Conservation (phyloP, 805 yeast genomes). For the Candida maltosa region DNA sequence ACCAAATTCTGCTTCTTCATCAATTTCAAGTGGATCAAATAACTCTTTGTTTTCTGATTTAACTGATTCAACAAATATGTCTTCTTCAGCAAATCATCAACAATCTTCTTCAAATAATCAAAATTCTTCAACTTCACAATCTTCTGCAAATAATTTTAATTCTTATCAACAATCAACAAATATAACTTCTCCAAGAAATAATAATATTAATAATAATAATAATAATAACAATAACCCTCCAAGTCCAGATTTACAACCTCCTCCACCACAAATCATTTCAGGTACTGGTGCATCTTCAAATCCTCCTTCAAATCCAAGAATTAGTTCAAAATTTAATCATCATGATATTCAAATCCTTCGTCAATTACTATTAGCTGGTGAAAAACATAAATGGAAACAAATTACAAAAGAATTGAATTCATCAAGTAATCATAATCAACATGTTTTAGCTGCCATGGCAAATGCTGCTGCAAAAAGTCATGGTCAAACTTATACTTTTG, state of each 20-base stretch:
- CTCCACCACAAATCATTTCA: conserved; percentile 1
- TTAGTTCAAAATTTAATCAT: conserved; percentile 28
- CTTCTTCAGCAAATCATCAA: conserved; percentile 3
- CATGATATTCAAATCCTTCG: conserved; percentile 46
- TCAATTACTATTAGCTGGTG: conserved; percentile 49
- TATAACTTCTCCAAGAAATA: conserved; percentile 6
- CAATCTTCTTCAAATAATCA: too few species aligned
- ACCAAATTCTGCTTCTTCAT: background rate
- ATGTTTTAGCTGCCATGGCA: conserved; percentile 7
- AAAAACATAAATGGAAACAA: conserved; percentile 58
- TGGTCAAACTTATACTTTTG: conserved; percentile 6
- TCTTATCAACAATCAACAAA: conserved; percentile 3
- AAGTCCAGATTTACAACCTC: background rate
- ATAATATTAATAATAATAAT: conserved; percentile 4
- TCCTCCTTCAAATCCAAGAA: conserved; percentile 8
- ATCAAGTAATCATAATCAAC: conserved; percentile 7
- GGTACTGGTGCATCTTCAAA: conserved; percentile 10
- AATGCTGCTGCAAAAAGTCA: conserved; percentile 4
- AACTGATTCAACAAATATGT: background rate
- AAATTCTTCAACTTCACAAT: too few species aligned
- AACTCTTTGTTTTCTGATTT: background rate
- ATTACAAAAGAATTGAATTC: conserved; percentile 40
- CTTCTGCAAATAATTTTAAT: too few species aligned
- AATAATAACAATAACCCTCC: conserved; percentile 7
- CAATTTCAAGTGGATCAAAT: background rate